Conservation (phyloP, 345 rosid species). For the Heritiera fomes region DNA sequence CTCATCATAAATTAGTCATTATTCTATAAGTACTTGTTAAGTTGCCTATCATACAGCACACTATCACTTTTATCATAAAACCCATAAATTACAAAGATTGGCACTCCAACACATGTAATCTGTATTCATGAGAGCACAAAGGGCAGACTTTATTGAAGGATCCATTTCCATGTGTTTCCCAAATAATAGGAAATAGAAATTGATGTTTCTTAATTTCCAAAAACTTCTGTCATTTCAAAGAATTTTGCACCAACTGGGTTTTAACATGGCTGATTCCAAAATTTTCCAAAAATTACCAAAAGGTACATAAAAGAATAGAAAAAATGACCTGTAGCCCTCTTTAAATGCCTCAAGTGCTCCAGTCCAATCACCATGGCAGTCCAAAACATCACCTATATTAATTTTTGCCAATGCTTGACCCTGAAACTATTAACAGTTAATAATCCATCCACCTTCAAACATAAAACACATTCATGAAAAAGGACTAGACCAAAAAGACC, state of each 20-base stretch:
- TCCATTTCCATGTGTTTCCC: neutral
- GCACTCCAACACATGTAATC: neutral
- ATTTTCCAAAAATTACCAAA: constrained; percentile 15
- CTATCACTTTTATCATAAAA: neutral
- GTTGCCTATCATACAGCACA: constrained; percentile 2
- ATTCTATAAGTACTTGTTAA: neutral
- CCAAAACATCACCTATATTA: constrained; percentile 73
- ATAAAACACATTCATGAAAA: constrained; percentile 18
- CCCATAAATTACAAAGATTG: neutral
- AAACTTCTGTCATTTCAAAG: neutral
- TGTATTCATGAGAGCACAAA: neutral
- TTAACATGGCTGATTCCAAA: neutral
- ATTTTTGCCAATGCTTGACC: constrained; percentile 90
- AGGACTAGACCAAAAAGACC: neutral
- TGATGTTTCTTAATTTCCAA: neutral
- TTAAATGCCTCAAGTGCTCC: constrained; percentile 74
- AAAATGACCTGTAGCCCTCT: constrained; percentile 69
- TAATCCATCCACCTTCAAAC: constrained; percentile 20
- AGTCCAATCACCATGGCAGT: constrained; percentile 68
- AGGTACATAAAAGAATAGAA: constrained; percentile 11
- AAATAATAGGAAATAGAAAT: constrained; percentile 10
- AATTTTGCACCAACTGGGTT: neutral
- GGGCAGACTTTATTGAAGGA: neutral
- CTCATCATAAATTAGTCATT: neutral
- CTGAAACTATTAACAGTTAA: constrained; percentile 46